Evolutionary conservation across 73 alveolate species (phyloP).

Genomic region (Paramecium sonneborni): DNA sequence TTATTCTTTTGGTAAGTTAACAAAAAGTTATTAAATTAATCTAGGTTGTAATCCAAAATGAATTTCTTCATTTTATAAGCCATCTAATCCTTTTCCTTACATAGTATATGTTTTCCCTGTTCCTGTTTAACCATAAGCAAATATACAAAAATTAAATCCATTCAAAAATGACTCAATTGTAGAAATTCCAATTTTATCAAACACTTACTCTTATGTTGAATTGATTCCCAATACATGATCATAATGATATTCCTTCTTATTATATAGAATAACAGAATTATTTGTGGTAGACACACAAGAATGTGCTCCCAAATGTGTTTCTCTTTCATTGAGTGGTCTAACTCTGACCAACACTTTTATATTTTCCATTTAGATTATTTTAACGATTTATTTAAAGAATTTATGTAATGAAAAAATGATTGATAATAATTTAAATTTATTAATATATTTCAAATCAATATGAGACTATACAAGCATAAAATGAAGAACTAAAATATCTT

Average conservation of each 20-base stretch:
- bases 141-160: constrained; percentile 94
- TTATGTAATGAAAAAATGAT: too few species aligned
- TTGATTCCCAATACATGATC: constrained; percentile 12
- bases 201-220: not conserved
- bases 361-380: constrained; percentile 28
- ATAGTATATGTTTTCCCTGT: constrained; percentile 97
- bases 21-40: constrained; percentile 74
- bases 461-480: too few species aligned
- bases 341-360: constrained; percentile 34
- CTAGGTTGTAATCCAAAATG: constrained; percentile 84
- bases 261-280: not conserved
- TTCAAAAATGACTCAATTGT: constrained; percentile 77
- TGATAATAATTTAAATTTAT: too few species aligned
- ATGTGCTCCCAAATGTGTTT: not conserved
- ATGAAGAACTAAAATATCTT: too few species aligned
- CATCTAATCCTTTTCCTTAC: constrained; percentile 76
- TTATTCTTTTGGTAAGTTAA: constrained; percentile 55
- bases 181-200: not conserved
- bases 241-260: not conserved
- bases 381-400: too few species aligned
- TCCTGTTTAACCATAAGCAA: constrained; percentile 98
- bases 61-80: too few species aligned
- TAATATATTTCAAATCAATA: too few species aligned
- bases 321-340: constrained; percentile 44
- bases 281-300: not conserved